Evolutionary conservation across 1,284 basidiomycete species (phyloP), one percentile per base, ranked within the genome.

Genomic region (Cutaneotrichosporon cavernicola): DNA sequence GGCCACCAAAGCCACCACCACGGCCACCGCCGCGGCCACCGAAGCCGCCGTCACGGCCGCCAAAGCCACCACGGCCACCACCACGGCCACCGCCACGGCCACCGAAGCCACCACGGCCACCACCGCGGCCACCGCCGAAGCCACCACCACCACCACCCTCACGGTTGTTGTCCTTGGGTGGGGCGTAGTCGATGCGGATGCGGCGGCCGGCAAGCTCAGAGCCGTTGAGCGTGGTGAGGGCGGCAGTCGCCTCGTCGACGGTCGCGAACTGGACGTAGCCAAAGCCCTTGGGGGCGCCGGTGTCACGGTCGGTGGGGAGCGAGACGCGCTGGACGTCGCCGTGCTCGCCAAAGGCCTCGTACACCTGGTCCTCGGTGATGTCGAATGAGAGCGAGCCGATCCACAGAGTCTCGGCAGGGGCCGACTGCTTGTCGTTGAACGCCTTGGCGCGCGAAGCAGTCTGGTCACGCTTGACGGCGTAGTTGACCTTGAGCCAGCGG

Each of bases 201-300:
- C 83, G 76, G 60, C 97, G 87, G 8, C 95, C 95, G 47, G 89
- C 91, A 59, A 99, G 85, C 67, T 95, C 91, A 67, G 85, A 81
- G 58, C 92, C 92, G 58, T 86, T 85, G 56, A 88, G 83, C 47
- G 76, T 79, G 71, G 87, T 87, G 68, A 88, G 86, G 5, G 96
- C 97, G 77, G 89, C 89, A 81, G 89, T 89, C 14, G 97, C 92
- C 68, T 86, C 82, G 53, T 89, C 90, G 58, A 92, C 78, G 70
- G 90, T 87, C 69, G 88, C 87, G 80, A 95, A 97, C 81, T 97
- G 93, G 77, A 98, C 90, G 82, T 99, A 99, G 55, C 89, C 97
- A 81, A 96, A 99, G 74, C 97, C 97, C 82, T 98, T 99, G 63
- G 92, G 89, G 69, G 86, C 86, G 56, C 92, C 94, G 6, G 90